These are phyloP conservation scores for Catunica adiposa DNA, from an alignment of 2,329 filamentous ascomycete species.

Conservation along the genomic window DNA sequence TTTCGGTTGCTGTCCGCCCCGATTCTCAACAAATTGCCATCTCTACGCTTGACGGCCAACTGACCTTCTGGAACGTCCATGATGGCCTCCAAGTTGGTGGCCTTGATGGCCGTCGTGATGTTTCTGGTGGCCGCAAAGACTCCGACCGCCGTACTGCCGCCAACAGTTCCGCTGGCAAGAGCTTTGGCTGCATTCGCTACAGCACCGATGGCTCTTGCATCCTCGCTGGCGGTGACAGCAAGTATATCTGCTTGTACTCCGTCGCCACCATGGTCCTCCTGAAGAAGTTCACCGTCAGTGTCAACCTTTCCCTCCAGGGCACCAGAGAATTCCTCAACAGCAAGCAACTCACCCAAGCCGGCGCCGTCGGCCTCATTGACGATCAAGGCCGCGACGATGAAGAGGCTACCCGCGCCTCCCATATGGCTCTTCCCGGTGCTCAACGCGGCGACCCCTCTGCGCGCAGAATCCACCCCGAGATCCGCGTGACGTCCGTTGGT, in stretches of 20 bases:
- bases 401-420: conserved; percentile 77
- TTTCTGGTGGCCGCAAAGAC: conserved; percentile 78
- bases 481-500: conserved; percentile 66
- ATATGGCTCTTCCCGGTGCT: conserved; percentile 68
- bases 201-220: conserved; percentile 85
- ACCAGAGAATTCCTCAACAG: conserved; percentile 97
- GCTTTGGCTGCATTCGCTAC: conserved; percentile 75
- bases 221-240: conserved; percentile 86
- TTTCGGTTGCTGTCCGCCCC: conserved; percentile 72
- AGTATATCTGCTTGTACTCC: conserved; percentile 97
- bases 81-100: conserved; percentile 76
- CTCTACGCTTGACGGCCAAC: conserved; percentile 79
- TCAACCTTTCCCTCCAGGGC: conserved; percentile 88
- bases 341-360: conserved; percentile 77
- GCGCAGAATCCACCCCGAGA: conserved; percentile 60
- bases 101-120: conserved; percentile 78
- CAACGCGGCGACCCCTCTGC: conserved; percentile 68
- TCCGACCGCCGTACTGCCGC: conserved; percentile 81
- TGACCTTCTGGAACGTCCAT: conserved; percentile 86
- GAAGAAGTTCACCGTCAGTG: conserved; percentile 88
- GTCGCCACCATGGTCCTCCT: conserved; percentile 77
- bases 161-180: conserved; percentile 78
- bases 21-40: conserved; percentile 84
- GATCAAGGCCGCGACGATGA: conserved; percentile 40
- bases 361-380: conserved; percentile 70